A percentile compares a stretch with the other conserved stretches of the same genome.
Conservation (phyloP, 176 grass and related monocot genomes). For the Puya raimondii region DNA sequence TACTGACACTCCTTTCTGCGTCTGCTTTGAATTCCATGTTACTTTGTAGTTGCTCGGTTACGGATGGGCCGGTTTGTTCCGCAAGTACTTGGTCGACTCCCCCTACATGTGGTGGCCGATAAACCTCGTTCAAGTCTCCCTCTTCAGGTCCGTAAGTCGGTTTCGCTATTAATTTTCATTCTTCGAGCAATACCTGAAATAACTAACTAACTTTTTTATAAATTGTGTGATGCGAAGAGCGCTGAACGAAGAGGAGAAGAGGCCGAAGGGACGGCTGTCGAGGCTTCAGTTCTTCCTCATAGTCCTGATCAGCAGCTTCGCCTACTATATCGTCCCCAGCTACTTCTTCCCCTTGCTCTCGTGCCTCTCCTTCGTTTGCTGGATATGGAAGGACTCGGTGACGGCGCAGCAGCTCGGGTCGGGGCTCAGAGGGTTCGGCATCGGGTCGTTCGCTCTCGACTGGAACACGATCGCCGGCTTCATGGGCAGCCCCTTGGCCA, state of each 20-base stretch:
- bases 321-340: constrained; percentile 67
- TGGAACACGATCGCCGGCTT: constrained; percentile 49
- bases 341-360: constrained; percentile 50
- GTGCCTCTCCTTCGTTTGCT: constrained; percentile 36
- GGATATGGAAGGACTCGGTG: constrained; percentile 49
- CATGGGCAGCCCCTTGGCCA: constrained; percentile 49
- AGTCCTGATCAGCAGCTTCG: constrained; percentile 47
- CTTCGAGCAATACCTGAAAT: background rate
- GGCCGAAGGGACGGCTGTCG: constrained; percentile 38
- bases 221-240: constrained; percentile 29
- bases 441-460: constrained; percentile 63
- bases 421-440: constrained; percentile 46
- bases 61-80: constrained; percentile 80
- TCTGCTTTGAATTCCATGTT: background rate
- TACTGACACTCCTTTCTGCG: background rate
- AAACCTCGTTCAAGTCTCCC: constrained; percentile 67
- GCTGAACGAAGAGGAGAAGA: constrained; percentile 66
- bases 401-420: constrained; percentile 67
- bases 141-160: constrained; percentile 37
- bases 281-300: constrained; percentile 72
- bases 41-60: constrained; percentile 62
- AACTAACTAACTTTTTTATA: background rate
- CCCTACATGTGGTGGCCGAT: constrained; percentile 94
- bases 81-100: constrained; percentile 64
- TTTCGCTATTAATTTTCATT: background rate